Evolutionary conservation across 139 green algal species (phyloP), one percentile per base, ranked within the genome.

Genomic region (Zygnema cylindricum): DNA sequence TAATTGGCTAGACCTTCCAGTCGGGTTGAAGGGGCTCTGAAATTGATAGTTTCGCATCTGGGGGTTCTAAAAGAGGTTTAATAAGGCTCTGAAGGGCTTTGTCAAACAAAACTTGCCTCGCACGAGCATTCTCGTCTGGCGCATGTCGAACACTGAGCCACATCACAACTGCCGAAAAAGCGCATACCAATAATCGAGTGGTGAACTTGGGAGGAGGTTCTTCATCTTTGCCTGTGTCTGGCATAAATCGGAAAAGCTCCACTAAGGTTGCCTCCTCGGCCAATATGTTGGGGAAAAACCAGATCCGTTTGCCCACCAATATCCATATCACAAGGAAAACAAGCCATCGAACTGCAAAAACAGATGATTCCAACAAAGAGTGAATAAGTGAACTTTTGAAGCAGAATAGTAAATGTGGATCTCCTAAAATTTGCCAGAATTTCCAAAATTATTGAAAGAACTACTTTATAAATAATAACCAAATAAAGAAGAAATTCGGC

Each of bases 211-310:
- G 81, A 21, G 86, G 86, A 23, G 79, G 81, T 43, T 91, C 54
- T 3, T 91, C 86, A 81, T 91, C 86, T 81, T 91, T 91, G 32
- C 42, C 40, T 41, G 69, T 69, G 33, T 90, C 85, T 11, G 86
- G 86, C 81, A 49, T 76, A 85, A 92, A 86, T 39, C 88, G 84
- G 84, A 90, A 92, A 30, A 90, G 88, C 43, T 90, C 84, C 38
- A n/a, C 11, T 30, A 92, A 40, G 25, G 54, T 69, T 43, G 85
- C 88, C 84, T 93, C 91, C 69, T 93, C 91, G 23, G 43, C 35
- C 22, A 93, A 55, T 63, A 93, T 86, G 63, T 94, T 94, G 32
- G 91, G 91, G 41, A 93, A 88, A 76, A 93, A 81, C 91, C 91
- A 93, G 38, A 93, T 85, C 35, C 91, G 87, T 49, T 88, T 83